Percentiles rank a stretch among this genome's conserved stretches.
phyloP scores from a whole-genome alignment of 345 rosid genomes.

The Chamaenerion angustifolium region DNA sequence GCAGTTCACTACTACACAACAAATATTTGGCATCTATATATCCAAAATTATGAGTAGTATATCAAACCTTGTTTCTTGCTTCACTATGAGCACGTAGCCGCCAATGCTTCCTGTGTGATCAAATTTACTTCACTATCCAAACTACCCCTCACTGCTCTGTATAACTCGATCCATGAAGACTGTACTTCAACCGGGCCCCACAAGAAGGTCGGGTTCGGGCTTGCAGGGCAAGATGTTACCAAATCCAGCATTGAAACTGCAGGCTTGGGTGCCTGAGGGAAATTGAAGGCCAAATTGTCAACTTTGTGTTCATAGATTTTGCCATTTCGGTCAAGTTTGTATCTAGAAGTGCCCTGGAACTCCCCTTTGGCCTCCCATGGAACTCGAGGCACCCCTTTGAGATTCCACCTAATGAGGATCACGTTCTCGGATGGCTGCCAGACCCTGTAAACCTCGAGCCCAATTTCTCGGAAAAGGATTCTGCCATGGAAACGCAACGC shows the following conservation, averaged over 20 bases:
- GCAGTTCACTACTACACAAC: conserved; percentile 1
- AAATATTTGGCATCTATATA: neutral
- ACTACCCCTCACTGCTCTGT: conserved; percentile 46
- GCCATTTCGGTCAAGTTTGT: conserved; percentile 74
- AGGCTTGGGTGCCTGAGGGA: conserved; percentile 60
- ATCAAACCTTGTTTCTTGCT: neutral
- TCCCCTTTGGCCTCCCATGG: conserved; percentile 97
- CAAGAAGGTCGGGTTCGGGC: conserved; percentile 74
- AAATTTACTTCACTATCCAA: conserved; percentile 30
- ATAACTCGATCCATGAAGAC: conserved; percentile 66
- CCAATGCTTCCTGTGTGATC: conserved; percentile 35
- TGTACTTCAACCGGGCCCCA: conserved; percentile 41
- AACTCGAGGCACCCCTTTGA: conserved; percentile 77
- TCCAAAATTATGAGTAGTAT: neutral
- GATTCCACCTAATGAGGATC: conserved; percentile 83
- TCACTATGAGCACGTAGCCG: conserved; percentile 45
- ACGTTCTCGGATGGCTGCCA: conserved; percentile 98
- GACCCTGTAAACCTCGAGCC: conserved; percentile 63
- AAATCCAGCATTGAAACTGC: conserved; percentile 70
- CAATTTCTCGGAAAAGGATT: conserved; percentile 63
- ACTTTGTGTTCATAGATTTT: conserved; percentile 85
- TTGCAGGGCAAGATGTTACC: conserved; percentile 71
- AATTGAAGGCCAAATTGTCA: conserved; percentile 82
- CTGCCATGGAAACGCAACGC: conserved; percentile 83
- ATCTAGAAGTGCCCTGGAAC: conserved; percentile 83